phyloP scores from a whole-genome alignment of 2,329 filamentous ascomycete species.

The Alternaria novae-zelandiae region DNA sequence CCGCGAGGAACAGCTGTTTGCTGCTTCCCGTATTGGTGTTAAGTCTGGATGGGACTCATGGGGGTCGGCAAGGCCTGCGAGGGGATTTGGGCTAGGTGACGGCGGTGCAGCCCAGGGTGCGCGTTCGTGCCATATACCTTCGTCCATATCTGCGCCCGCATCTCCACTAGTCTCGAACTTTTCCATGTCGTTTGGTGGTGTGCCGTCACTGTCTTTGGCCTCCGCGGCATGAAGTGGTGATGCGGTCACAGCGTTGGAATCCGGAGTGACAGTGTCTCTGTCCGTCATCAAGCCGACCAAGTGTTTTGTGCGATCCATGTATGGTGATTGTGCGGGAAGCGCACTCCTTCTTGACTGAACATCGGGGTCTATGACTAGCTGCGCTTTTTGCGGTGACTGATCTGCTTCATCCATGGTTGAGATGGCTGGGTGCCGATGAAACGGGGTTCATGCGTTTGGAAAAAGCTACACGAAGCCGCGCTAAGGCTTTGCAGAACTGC shows the following conservation, averaged over 20 bases:
- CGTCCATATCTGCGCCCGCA: not conserved
- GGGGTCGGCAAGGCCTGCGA: not conserved
- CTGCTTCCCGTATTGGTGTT: not conserved
- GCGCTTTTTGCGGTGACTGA: not conserved
- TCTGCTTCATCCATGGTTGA: not conserved
- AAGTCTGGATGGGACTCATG: not conserved
- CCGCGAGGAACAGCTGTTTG: not conserved
- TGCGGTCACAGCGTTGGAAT: not conserved
- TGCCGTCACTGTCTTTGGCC: not conserved
- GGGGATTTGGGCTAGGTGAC: not conserved
- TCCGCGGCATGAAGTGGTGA: not conserved
- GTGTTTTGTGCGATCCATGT: not conserved
- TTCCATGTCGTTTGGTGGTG: not conserved
- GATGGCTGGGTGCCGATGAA: not conserved
- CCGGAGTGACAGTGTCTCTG: not conserved
- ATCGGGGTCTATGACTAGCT: not conserved
- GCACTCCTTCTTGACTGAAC: not conserved
- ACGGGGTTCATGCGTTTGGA: accelerated
- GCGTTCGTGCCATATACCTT: not conserved
- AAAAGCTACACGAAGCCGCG: not conserved
- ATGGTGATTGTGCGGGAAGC: not conserved
- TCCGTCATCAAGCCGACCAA: accelerated
- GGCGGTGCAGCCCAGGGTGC: not conserved
- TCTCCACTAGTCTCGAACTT: not conserved
- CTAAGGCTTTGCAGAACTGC: not conserved